phyloP scores from a whole-genome alignment of 2,329 filamentous ascomycete species.

The Clonostachys byssicola region DNA sequence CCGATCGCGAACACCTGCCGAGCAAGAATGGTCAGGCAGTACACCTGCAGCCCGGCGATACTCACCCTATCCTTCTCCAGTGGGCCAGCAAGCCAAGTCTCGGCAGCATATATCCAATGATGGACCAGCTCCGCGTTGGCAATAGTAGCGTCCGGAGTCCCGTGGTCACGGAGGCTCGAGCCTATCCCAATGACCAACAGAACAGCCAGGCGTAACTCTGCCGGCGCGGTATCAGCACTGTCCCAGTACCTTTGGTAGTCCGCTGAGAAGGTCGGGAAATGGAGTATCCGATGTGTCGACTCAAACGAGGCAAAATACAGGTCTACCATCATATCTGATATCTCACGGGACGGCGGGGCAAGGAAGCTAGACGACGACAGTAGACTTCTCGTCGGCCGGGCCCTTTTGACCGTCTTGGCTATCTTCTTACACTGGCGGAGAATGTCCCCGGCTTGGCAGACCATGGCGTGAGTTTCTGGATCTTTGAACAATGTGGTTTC shows the following conservation, averaged over 20 bases:
- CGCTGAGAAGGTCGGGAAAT: constrained; percentile 44
- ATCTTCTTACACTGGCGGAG: too few species aligned
- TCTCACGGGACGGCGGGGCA: too few species aligned
- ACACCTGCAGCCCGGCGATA: constrained; percentile 28
- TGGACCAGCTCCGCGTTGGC: constrained; percentile 15
- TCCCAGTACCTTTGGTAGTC: constrained; percentile 45
- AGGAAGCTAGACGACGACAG: too few species aligned
- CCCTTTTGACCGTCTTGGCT: too few species aligned
- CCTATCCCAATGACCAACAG: constrained; percentile 33
- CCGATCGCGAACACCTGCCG: constrained; percentile 33
- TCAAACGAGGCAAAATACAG: constrained; percentile 46
- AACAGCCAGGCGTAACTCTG: constrained; percentile 22
- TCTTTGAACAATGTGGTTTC: too few species aligned
- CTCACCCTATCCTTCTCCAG: constrained; percentile 24
- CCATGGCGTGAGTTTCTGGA: too few species aligned
- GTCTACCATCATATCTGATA: too few species aligned
- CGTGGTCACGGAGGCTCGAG: constrained; percentile 21
- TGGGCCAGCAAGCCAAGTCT: constrained; percentile 33
- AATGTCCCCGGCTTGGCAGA: too few species aligned
- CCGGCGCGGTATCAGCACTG: constrained; percentile 13
- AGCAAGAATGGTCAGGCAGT: constrained; percentile 30
- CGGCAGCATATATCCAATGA: constrained; percentile 33
- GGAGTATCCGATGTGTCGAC: constrained; percentile 44
- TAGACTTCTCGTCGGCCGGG: too few species aligned
- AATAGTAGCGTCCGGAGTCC: constrained; percentile 8